Evolutionary conservation across 2,329 filamentous ascomycete genomes (phyloP), one percentile per base, ranked within the genome.

Genomic region (Chrysosporium keratinophilum): DNA sequence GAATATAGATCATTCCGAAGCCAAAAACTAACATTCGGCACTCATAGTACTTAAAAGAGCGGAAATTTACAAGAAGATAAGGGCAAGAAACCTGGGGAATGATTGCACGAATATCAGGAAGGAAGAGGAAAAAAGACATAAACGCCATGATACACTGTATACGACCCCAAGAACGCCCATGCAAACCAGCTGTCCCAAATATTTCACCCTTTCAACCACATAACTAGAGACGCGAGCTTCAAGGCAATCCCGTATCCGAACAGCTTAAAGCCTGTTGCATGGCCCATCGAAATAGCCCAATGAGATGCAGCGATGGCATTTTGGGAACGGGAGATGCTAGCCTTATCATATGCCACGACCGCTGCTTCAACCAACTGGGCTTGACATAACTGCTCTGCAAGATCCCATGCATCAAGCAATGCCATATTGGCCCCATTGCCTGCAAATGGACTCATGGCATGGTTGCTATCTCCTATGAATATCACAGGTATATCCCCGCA

Each of bases 391-490:
- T 71, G 63, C 49, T 70, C 63, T 2, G 72, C 75, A n/a, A 76
- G 63, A 46, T 76, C 71, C 67, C 70, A 75, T 0, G 65, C 74
- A 58, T 78, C 75, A 51, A 66, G 70, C 23, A 77, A 55, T 2
- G 74, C 75, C 54, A 77, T 59, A 57, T 76, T 77, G 0, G 74
- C 75, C 0, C 76, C 76, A 53, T 69, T 73, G 0, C 76, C 74
- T 4, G 75, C 71, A 62, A 76, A 78, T 0, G 75, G 72, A 50
- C 68, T 75, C 5, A 77, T 66, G 1, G 75, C 74, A 59, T 78
- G 76, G 56, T 78, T 78, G 52, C 68, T 67, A 58, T 78, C 75
- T 10, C 76, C 76, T 19, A 78, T 72, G 49, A 74, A 78, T 9
- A 78, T 60, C 6, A 74, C 65, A 20, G 43, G 50, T 17, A 54